These are phyloP conservation scores for Auriscalpium vulgare DNA, from an alignment of 768 basidiomycete genomes.

Conservation along the genomic window DNA sequence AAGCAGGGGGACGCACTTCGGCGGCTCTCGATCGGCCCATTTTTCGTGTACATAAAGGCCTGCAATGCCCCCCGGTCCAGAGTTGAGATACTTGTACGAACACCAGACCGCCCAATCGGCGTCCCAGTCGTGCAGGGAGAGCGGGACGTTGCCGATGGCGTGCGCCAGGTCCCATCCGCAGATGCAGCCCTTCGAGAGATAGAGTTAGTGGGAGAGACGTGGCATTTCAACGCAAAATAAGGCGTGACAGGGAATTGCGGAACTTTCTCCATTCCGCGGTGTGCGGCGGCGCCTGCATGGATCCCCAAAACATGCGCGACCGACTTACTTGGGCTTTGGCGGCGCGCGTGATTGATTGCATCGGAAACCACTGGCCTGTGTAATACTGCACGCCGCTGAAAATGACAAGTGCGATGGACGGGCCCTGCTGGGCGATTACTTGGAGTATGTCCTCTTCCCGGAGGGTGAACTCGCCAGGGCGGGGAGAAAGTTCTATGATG, in stretches of 20 bases:
- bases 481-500: conserved; percentile 73
- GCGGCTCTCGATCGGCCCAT: conserved; percentile 55
- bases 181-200: conserved; percentile 66
- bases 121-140: conserved; percentile 85
- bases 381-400: conserved; percentile 96
- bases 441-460: conserved; percentile 85
- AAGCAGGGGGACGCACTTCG: conserved; percentile 43
- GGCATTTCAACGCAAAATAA: conserved; percentile 6
- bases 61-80: conserved; percentile 95
- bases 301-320: neutral
- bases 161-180: conserved; percentile 98
- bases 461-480: conserved; percentile 76
- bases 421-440: conserved; percentile 61
- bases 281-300: neutral
- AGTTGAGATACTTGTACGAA: conserved; percentile 96
- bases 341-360: conserved; percentile 73
- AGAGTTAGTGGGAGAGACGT: conserved; percentile 11
- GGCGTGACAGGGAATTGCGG: conserved; percentile 11
- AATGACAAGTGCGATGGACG: conserved; percentile 80
- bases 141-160: conserved; percentile 87
- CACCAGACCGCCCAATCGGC: conserved; percentile 99
- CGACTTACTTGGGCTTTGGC: conserved; percentile 69
- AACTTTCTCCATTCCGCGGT: neutral
- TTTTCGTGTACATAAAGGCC: conserved; percentile 84
- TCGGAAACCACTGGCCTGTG: conserved; percentile 92